Evolutionary conservation across 768 basidiomycete species (phyloP).

Genomic region (Amanita inopinata): DNA sequence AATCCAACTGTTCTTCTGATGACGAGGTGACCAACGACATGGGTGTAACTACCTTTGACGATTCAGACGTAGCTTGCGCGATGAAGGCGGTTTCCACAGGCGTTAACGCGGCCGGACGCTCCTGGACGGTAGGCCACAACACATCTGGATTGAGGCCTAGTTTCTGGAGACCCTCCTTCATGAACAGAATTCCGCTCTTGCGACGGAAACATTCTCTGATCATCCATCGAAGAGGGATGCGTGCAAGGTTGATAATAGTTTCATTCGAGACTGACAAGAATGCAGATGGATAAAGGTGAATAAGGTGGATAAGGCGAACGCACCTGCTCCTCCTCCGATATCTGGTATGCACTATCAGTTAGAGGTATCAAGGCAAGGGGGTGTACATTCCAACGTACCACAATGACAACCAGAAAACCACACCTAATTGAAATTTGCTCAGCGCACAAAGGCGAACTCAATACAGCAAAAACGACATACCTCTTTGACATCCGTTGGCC

Average conservation of each 20-base stretch:
- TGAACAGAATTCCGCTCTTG: slow-evolving; percentile 36
- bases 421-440: slow-evolving; percentile 24
- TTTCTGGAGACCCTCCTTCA: slow-evolving; percentile 20
- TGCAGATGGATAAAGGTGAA: too few species aligned
- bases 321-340: slow-evolving; percentile 22
- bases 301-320: too few species aligned
- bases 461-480: too few species aligned
- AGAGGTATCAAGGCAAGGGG: too few species aligned
- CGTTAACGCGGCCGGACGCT: slow-evolving; percentile 10
- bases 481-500: slow-evolving; percentile 6
- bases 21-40: too few species aligned
- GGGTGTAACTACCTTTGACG: not conserved
- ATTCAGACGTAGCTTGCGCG: not conserved
- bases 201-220: slow-evolving; percentile 40
- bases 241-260: slow-evolving; percentile 22
- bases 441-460: too few species aligned
- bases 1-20: not conserved
- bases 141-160: slow-evolving; percentile 23
- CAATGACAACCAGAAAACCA: slow-evolving; percentile 43
- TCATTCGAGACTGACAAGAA: slow-evolving; percentile 16
- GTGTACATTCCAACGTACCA: too few species aligned
- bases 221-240: slow-evolving; percentile 43
- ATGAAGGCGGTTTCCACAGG: not conserved
- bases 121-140: slow-evolving; percentile 18
- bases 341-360: too few species aligned